These are phyloP conservation scores for Talaromyces stipitatus DNA, from an alignment of 495 filamentous ascomycete species.

Conservation along the genomic window DNA sequence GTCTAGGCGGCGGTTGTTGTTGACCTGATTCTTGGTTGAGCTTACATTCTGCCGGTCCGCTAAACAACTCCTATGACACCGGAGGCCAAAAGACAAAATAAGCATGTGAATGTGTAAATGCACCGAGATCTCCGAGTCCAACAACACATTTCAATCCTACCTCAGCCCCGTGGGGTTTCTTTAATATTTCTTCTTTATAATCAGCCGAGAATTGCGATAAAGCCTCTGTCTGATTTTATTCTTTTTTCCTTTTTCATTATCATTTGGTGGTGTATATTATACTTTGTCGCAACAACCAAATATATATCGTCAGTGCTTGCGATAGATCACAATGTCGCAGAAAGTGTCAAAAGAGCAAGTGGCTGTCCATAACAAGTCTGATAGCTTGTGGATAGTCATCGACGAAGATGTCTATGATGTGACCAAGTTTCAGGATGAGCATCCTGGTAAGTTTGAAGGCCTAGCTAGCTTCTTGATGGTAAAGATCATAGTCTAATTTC, in stretches of 20 bases:
- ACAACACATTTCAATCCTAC: background rate
- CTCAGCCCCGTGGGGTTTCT: background rate
- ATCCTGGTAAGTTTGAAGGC: constrained; percentile 55
- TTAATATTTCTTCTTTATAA: background rate
- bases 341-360: constrained; percentile 79
- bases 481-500: constrained; percentile 11
- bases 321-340: constrained; percentile 61
- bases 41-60: background rate
- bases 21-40: background rate
- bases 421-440: constrained; percentile 88
- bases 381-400: constrained; percentile 82
- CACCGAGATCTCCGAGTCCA: background rate
- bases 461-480: background rate
- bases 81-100: background rate
- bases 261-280: background rate
- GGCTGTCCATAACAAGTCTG: constrained; percentile 78
- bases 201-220: background rate
- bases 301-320: background rate
- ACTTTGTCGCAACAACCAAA: background rate
- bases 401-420: constrained; percentile 97
- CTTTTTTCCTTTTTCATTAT: background rate
- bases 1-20: no score
- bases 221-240: background rate
- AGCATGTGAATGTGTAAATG: constrained; percentile 6
- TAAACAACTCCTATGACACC: background rate